These are phyloP conservation scores for Kwoniella newhampshirensis DNA, from an alignment of 768 basidiomycete species.

Conservation along the genomic window DNA sequence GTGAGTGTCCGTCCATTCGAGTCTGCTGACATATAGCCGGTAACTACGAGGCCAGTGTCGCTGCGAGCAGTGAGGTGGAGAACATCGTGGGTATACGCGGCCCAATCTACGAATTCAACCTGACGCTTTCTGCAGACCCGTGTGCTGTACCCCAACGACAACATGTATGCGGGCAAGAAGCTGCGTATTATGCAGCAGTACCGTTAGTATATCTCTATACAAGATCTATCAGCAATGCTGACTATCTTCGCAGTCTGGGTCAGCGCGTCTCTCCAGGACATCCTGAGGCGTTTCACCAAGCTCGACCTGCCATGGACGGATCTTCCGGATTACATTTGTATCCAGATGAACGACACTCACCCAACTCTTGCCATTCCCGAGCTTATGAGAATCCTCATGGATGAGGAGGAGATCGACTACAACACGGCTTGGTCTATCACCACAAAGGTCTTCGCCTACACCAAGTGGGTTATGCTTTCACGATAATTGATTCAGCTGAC, in stretches of 20 bases:
- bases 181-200: slow-evolving; percentile 91
- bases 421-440: slow-evolving; percentile 82
- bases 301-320: slow-evolving; percentile 73
- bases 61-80: slow-evolving; percentile 81
- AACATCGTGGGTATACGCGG: slow-evolving; percentile 60
- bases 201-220: slow-evolving; percentile 58
- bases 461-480: slow-evolving; percentile 63
- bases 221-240: not conserved
- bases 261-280: slow-evolving; percentile 75
- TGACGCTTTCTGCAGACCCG: slow-evolving; percentile 59
- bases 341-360: slow-evolving; percentile 82
- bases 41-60: slow-evolving; percentile 86
- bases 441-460: slow-evolving; percentile 90
- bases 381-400: slow-evolving; percentile 78
- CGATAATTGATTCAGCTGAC: slow-evolving; percentile 13
- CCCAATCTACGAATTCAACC: not conserved
- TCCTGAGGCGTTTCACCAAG: slow-evolving; percentile 82
- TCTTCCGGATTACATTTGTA: slow-evolving; percentile 81
- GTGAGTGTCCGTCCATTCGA: slow-evolving; percentile 53
- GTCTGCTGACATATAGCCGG: slow-evolving; percentile 62
- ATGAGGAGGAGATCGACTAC: slow-evolving; percentile 88
- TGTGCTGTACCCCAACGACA: slow-evolving; percentile 94
- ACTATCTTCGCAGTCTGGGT: slow-evolving; percentile 60
- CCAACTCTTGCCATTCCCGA: slow-evolving; percentile 94
- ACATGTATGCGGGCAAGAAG: slow-evolving; percentile 59